Evolutionary conservation across 768 basidiomycete species (phyloP), one percentile per base, ranked within the genome.

Genomic region (Amanita molliuscula): DNA sequence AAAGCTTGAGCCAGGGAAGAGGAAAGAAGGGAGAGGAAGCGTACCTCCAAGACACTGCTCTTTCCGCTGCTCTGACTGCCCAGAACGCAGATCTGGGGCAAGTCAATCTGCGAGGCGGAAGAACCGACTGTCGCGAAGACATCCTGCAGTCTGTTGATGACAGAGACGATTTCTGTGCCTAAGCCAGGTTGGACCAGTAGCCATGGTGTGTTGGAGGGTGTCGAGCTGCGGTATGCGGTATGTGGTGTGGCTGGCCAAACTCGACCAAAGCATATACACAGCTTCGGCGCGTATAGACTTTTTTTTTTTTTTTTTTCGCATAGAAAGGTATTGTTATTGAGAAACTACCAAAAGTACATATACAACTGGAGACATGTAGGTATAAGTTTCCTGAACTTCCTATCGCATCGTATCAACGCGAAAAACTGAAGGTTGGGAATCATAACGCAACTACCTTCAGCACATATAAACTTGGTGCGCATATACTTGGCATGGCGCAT

Each of bases 41-140:
- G 52, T 57, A 88, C 88, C 82, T 92, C 89, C 36, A 92, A 76
- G 45, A 92, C 89, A 69, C 86, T 88, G 75, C 89, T 92, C 75
- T 92, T 92, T 51, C 89, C 89, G 59, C 88, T 90, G 69, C 89
- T 91, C 65, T 92, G 89, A 68, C 87, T 88, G 28, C 89, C 89
- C 15, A 92, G 75, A 44, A 92, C 89, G 59, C 89, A 92, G 64
- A 92, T 92, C 72, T 92, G 89, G 11, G 89, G 89, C 50, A 92
- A 72, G 78, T 92, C 89, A 76, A 92, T 87, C 66, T 79, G 76
- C 31, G 83, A 72, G 48, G 82, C 81, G 44, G 78, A 81, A 20
- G 84, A 78, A 59, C 89, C 89, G 54, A 92, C 84, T 15, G 89
- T 81, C 33, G 80, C 76, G 66, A 92, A 92, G 56, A 90, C 89